These are phyloP conservation scores for Claviceps africana DNA, from an alignment of 2,329 filamentous ascomycete species.

Conservation along the genomic window DNA sequence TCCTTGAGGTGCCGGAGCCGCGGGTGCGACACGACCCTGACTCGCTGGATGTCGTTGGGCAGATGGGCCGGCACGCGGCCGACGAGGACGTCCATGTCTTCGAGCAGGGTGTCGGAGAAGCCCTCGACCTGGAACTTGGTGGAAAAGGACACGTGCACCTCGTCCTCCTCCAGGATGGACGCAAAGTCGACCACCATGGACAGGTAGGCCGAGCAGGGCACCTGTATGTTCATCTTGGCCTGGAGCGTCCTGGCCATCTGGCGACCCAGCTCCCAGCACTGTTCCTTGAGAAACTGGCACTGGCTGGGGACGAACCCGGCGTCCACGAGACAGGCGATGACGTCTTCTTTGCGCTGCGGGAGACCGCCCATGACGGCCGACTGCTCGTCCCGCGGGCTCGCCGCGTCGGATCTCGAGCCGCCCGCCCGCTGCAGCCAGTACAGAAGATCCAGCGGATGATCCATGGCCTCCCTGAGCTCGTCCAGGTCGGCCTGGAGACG, in stretches of 20 bases:
- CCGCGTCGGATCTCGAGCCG: constrained; percentile 18
- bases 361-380: constrained; percentile 35
- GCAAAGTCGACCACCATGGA: constrained; percentile 58
- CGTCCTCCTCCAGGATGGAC: constrained; percentile 43
- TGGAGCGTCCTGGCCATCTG: constrained; percentile 39
- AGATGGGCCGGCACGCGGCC: constrained; percentile 57
- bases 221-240: constrained; percentile 42
- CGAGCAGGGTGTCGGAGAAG: constrained; percentile 38
- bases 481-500: constrained; percentile 39
- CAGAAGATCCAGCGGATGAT: constrained; percentile 33
- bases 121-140: constrained; percentile 43
- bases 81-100: constrained; percentile 49
- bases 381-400: constrained; percentile 24
- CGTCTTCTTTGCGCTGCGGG: constrained; percentile 35
- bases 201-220: constrained; percentile 46
- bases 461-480: constrained; percentile 35
- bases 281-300: constrained; percentile 33
- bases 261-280: constrained; percentile 32
- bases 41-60: constrained; percentile 58
- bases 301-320: constrained; percentile 42
- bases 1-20: constrained; percentile 57
- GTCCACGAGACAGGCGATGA: constrained; percentile 39
- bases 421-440: constrained; percentile 37
- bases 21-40: constrained; percentile 41
- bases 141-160: constrained; percentile 57